phyloP scores from a whole-genome alignment of 176 grass and related monocot genomes.

The Tillandsia leiboldiana region DNA sequence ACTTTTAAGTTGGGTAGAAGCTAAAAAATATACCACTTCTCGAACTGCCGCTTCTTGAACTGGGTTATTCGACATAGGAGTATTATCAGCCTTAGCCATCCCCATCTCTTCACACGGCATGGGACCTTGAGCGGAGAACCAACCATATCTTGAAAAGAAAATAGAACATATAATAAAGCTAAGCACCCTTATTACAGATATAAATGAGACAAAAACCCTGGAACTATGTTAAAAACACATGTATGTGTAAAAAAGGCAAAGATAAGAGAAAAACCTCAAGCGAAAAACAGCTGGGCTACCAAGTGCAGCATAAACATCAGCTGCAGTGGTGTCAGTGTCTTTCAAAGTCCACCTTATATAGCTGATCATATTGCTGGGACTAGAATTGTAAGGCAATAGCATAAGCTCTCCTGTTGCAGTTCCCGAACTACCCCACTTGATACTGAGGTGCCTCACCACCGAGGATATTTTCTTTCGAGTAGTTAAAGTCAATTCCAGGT shows the following conservation, averaged over 20 bases:
- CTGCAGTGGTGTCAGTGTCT: constrained; percentile 53
- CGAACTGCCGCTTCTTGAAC: constrained; percentile 19
- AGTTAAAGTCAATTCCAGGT: constrained; percentile 77
- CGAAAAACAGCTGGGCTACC: constrained; percentile 63
- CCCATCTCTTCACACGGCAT: constrained; percentile 29
- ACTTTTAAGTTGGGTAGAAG: neutral
- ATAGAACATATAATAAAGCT: constrained; percentile 6
- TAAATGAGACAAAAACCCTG: neutral
- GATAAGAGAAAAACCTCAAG: constrained; percentile 50
- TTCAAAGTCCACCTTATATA: constrained; percentile 64
- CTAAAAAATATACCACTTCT: constrained; percentile 18
- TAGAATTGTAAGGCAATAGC: constrained; percentile 63
- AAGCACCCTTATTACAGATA: neutral
- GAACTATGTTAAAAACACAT: constrained; percentile 12
- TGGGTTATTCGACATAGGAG: constrained; percentile 17
- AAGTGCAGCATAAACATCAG: constrained; percentile 67
- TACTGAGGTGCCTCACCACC: constrained; percentile 76
- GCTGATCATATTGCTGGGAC: constrained; percentile 24
- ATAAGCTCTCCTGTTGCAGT: constrained; percentile 48
- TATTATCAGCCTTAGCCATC: constrained; percentile 12
- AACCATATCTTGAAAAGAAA: constrained; percentile 69
- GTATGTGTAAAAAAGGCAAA: neutral
- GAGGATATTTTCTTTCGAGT: constrained; percentile 91
- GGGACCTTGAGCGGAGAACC: constrained; percentile 36
- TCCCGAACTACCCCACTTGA: constrained; percentile 67